Evolutionary conservation across 2,329 filamentous ascomycete species (phyloP).

Genomic region (Penicillium fuscoglaucum): DNA sequence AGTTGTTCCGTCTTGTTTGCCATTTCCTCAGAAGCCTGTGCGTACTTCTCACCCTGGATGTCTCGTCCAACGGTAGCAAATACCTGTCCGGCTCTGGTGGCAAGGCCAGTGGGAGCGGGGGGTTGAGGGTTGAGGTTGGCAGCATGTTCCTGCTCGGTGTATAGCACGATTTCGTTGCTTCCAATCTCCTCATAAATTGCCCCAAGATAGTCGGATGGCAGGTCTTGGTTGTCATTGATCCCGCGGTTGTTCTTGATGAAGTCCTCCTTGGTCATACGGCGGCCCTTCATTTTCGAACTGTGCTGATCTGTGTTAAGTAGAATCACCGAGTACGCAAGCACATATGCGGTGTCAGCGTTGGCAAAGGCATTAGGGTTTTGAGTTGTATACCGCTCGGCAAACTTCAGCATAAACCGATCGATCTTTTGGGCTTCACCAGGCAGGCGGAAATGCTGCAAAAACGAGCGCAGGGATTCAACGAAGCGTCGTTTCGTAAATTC

Average conservation of each 20-base stretch:
- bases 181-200: conserved; percentile 91
- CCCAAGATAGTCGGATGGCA: conserved; percentile 87
- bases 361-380: conserved; percentile 97
- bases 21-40: conserved; percentile 96
- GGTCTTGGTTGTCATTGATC: conserved; percentile 93
- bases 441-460: conserved; percentile 90
- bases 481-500: conserved; percentile 90
- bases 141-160: conserved; percentile 86
- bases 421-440: conserved; percentile 98
- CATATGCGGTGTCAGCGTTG: conserved; percentile 96
- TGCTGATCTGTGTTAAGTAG: conserved; percentile 95
- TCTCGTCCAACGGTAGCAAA: conserved; percentile 90
- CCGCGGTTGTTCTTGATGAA: conserved; percentile 99
- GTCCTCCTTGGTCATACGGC: conserved; percentile 91
- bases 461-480: conserved; percentile 85
- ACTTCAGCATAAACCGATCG: conserved; percentile 98
- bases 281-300: conserved; percentile 76
- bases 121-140: conserved; percentile 70
- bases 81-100: conserved; percentile 81
- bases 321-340: conserved; percentile 94
- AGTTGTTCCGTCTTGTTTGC: conserved; percentile 76
- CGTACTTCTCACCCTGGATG: conserved; percentile 85
- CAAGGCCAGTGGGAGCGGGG: conserved; percentile 66
- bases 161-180: conserved; percentile 87
- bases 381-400: conserved; percentile 90